These are phyloP conservation scores for Ogataea henricii DNA, from an alignment of 805 yeast species.

Conservation along the genomic window DNA sequence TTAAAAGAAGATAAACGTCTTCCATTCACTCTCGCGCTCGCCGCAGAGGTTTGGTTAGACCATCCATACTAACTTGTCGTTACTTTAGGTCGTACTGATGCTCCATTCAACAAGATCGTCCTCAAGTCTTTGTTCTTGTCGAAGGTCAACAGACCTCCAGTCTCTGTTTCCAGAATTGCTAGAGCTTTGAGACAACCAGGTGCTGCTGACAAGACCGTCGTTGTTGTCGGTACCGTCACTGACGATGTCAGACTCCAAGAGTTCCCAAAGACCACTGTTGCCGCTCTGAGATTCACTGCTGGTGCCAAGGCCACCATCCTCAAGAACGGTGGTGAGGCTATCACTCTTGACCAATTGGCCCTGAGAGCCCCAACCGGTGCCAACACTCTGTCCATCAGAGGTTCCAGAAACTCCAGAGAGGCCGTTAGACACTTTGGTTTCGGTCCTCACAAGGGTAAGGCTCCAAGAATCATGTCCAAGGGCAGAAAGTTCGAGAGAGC, in stretches of 20 bases:
- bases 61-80: constrained; percentile 33
- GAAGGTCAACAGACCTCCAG: constrained; percentile 99
- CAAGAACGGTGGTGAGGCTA: constrained; percentile 99
- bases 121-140: constrained; percentile 94
- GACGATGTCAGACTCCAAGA: constrained; percentile 93
- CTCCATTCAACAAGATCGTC: constrained; percentile 97
- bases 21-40: neutral
- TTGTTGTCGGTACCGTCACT: constrained; percentile 99
- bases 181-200: constrained; percentile 80
- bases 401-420: constrained; percentile 99
- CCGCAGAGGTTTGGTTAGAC: neutral
- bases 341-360: constrained; percentile 99
- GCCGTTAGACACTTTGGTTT: constrained; percentile 99
- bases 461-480: constrained; percentile 95
- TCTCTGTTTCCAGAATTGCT: constrained; percentile 88
- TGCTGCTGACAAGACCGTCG: constrained; percentile 88
- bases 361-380: constrained; percentile 99
- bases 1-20: constrained; percentile 10
- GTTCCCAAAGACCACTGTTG: constrained; percentile 96
- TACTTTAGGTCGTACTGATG: constrained; percentile 89
- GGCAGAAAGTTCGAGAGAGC: constrained; percentile 99
- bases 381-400: constrained; percentile 97
- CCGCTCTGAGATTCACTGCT: constrained; percentile 99
- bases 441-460: constrained; percentile 99
- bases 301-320: constrained; percentile 96